Evolutionary conservation across 192 early-diverging fungal genomes (phyloP).

Genomic region (Coemansia reversa): DNA sequence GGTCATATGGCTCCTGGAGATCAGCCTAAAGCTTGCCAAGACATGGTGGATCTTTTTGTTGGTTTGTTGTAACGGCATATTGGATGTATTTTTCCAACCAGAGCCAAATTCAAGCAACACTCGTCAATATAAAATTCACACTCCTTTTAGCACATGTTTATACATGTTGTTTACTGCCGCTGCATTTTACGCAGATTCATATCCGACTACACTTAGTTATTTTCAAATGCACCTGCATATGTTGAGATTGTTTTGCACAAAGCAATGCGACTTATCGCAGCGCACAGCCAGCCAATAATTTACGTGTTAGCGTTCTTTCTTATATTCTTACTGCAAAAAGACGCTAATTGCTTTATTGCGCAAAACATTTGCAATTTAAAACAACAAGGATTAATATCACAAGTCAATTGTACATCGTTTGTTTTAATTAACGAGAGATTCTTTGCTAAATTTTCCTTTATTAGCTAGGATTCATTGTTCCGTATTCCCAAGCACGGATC

Average conservation of each 20-base stretch:
- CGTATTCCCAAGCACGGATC: background rate
- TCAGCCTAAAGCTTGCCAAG: conserved; percentile 53
- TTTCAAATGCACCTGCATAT: background rate
- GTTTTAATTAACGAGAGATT: background rate
- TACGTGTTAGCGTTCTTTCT: background rate
- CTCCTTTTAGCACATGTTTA: background rate
- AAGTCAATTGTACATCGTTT: background rate
- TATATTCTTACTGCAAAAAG: background rate
- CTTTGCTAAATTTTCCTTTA: background rate
- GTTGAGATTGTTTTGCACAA: background rate
- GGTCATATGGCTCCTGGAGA: conserved; percentile 77
- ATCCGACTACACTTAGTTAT: background rate
- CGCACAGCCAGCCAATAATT: background rate
- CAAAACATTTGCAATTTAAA: background rate
- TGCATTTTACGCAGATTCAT: background rate
- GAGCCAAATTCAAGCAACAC: background rate
- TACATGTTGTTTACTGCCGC: background rate
- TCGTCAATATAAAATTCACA: background rate
- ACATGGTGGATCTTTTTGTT: conserved; percentile 43
- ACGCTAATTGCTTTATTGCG: background rate
- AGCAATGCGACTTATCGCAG: background rate
- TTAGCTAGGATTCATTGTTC: background rate
- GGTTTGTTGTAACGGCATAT: background rate
- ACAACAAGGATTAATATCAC: background rate
- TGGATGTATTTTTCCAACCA: background rate